phyloP scores from a whole-genome alignment of 1,284 basidiomycete species.

The Sporisorium scitamineum region DNA sequence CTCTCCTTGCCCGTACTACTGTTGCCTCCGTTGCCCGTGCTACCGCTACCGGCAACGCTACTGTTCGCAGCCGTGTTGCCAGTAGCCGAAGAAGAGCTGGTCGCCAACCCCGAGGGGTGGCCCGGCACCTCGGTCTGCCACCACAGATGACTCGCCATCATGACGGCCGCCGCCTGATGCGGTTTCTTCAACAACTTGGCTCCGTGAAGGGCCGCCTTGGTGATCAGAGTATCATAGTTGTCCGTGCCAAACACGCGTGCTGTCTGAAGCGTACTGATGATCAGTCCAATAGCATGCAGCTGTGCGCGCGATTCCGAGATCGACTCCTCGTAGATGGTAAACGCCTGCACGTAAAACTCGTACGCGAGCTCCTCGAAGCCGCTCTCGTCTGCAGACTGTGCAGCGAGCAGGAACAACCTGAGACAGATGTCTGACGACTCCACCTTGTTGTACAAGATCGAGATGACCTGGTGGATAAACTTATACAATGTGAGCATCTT shows the following conservation, averaged over 20 bases:
- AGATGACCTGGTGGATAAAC: slow-evolving; percentile 68
- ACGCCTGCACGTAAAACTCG: slow-evolving; percentile 68
- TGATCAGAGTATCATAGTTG: slow-evolving; percentile 67
- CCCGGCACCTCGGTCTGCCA: slow-evolving; percentile 63
- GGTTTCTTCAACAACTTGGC: slow-evolving; percentile 68
- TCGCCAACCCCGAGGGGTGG: slow-evolving; percentile 21
- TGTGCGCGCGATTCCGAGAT: slow-evolving; percentile 66
- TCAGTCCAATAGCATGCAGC: slow-evolving; percentile 63
- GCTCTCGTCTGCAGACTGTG: slow-evolving; percentile 66
- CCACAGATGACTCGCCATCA: slow-evolving; percentile 69
- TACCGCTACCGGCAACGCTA: slow-evolving; percentile 25
- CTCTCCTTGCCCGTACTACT: slow-evolving; percentile 26
- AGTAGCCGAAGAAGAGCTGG: slow-evolving; percentile 38
- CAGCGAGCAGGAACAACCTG: slow-evolving; percentile 63
- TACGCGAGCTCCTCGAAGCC: slow-evolving; percentile 67
- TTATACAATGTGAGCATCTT: slow-evolving; percentile 67
- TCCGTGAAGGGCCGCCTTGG: slow-evolving; percentile 66
- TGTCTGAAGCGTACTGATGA: slow-evolving; percentile 65
- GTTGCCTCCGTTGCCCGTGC: slow-evolving; percentile 5
- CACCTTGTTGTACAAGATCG: slow-evolving; percentile 65
- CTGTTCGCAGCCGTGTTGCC: slow-evolving; percentile 38
- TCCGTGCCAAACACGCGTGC: slow-evolving; percentile 64
- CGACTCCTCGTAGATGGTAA: slow-evolving; percentile 69
- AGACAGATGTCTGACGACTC: slow-evolving; percentile 66
- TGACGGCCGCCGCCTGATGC: slow-evolving; percentile 67